Evolutionary conservation across 768 basidiomycete species (phyloP).

Genomic region (Lentinus tigrinus): DNA sequence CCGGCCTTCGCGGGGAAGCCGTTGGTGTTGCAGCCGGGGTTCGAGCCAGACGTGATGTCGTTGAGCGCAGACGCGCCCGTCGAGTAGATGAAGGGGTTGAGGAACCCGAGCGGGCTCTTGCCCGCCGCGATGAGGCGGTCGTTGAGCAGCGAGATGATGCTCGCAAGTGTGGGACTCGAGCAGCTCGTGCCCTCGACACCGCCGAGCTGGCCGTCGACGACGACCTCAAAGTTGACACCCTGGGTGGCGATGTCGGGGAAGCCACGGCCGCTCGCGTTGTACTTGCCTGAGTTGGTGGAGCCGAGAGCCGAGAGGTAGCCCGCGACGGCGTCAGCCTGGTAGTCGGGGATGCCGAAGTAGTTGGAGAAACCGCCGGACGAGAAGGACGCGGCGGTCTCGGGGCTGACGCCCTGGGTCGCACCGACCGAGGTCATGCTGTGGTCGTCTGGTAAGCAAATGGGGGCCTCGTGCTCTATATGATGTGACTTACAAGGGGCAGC

Average conservation of each 20-base stretch:
- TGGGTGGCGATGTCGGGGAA: slow-evolving; percentile 69
- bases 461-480: neutral
- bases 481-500: slow-evolving; percentile 38
- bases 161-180: slow-evolving; percentile 60
- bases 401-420: slow-evolving; percentile 51
- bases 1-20: slow-evolving; percentile 34
- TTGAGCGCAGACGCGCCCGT: slow-evolving; percentile 26
- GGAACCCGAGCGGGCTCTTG: slow-evolving; percentile 35
- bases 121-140: slow-evolving; percentile 31
- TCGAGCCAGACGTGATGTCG: slow-evolving; percentile 25
- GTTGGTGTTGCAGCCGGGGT: slow-evolving; percentile 35
- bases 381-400: slow-evolving; percentile 58
- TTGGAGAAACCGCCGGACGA: slow-evolving; percentile 77
- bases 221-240: slow-evolving; percentile 45
- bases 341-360: slow-evolving; percentile 51
- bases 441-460: neutral
- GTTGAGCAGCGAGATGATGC: slow-evolving; percentile 55
- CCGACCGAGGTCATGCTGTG: slow-evolving; percentile 56
- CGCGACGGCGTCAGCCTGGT: slow-evolving; percentile 48
- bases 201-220: slow-evolving; percentile 34
- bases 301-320: slow-evolving; percentile 46
- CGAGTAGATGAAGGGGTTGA: slow-evolving; percentile 37
- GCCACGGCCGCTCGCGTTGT: slow-evolving; percentile 45
- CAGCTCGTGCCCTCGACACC: slow-evolving; percentile 62
- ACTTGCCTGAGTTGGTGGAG: slow-evolving; percentile 54